phyloP scores from a whole-genome alignment of 192 early-diverging fungal genomes.

The Hyaloraphidium curvatum region DNA sequence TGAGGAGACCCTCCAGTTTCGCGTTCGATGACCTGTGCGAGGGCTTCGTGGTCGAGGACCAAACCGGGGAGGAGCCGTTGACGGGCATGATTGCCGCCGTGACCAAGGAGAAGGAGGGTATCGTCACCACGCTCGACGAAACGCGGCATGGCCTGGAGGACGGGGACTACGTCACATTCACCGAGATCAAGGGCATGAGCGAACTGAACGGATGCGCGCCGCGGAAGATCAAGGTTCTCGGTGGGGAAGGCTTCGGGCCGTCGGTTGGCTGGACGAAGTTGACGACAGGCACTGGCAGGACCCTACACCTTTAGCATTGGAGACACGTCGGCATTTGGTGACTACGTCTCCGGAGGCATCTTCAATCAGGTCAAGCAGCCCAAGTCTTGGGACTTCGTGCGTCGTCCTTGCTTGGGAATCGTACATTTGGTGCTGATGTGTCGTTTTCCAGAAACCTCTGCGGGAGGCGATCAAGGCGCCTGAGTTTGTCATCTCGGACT shows the following conservation, averaged over 20 bases:
- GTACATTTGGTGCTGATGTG: background rate
- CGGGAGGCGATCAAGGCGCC: conserved; percentile 57
- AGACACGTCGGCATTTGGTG: conserved; percentile 53
- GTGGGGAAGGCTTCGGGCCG: conserved; percentile 1
- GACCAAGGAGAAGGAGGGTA: conserved; percentile 42
- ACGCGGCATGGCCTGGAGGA: conserved; percentile 94
- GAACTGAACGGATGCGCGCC: conserved; percentile 66
- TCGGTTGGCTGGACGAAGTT: background rate
- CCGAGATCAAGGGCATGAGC: conserved; percentile 81
- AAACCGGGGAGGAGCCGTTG: conserved; percentile 81
- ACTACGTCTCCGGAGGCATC: conserved; percentile 65
- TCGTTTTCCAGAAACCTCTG: conserved; percentile 32
- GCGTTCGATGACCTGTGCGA: conserved; percentile 92
- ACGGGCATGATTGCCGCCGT: conserved; percentile 83
- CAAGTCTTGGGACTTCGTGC: conserved; percentile 61
- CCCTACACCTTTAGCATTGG: conserved; percentile 97
- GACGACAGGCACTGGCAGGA: conserved; percentile 14
- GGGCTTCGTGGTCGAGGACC: conserved; percentile 65
- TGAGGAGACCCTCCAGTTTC: conserved; percentile 17
- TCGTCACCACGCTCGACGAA: conserved; percentile 92
- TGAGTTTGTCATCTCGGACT: conserved; percentile 76
- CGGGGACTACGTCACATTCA: conserved; percentile 87
- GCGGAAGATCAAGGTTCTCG: conserved; percentile 63
- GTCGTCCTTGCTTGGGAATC: conserved; percentile 2
- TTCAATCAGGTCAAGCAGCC: conserved; percentile 96